Evolutionary conservation across 106 monocot genomes (phyloP).

Genomic region (Dendrobium chrysotoxum): DNA sequence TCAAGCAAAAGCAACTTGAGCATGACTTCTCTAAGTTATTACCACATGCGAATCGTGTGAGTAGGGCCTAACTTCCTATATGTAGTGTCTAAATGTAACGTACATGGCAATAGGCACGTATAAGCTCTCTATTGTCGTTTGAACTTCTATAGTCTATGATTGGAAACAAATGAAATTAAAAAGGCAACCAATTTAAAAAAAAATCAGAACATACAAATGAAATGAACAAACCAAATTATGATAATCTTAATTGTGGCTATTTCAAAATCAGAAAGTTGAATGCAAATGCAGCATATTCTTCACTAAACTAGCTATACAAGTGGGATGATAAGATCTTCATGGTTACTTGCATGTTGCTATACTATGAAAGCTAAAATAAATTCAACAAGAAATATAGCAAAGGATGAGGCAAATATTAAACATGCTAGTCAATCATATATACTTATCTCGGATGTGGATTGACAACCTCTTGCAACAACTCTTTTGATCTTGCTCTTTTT

Average conservation of each 20-base stretch:
- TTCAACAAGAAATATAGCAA: too few species aligned
- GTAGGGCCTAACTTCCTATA: background rate
- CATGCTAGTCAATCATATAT: too few species aligned
- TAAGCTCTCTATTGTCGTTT: background rate
- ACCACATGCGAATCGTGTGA: background rate
- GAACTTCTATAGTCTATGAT: background rate
- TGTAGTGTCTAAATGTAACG: background rate
- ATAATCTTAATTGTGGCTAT: too few species aligned
- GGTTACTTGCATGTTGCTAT: too few species aligned
- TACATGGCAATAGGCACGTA: background rate
- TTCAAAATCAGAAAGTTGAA: background rate
- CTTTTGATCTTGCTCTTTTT: background rate
- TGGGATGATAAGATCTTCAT: background rate
- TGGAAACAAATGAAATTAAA: background rate
- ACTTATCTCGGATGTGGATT: background rate
- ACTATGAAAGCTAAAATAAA: too few species aligned
- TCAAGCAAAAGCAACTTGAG: background rate
- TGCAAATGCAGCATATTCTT: background rate
- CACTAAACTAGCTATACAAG: background rate
- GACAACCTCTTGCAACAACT: background rate
- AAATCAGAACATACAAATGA: too few species aligned
- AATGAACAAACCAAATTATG: too few species aligned
- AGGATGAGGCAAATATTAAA: too few species aligned
- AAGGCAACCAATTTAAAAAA: too few species aligned
- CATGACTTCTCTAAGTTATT: background rate